Evolutionary conservation across 371 early-diverging fungal genomes (phyloP).

Genomic region (Actinomucor elegans): DNA sequence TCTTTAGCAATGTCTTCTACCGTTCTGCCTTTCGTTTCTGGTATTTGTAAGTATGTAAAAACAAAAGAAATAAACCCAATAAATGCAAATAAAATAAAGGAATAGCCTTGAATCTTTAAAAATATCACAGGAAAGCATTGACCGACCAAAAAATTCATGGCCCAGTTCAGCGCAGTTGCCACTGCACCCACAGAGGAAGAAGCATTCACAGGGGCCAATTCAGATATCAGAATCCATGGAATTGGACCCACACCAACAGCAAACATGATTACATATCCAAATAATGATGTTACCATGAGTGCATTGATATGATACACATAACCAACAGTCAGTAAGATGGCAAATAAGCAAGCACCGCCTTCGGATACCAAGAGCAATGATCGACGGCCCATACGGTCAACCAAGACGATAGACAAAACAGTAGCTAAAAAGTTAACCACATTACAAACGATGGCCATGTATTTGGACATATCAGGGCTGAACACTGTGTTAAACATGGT

Average conservation of each 20-base stretch:
- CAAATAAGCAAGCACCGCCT: constrained; percentile 53
- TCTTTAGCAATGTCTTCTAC: constrained; percentile 52
- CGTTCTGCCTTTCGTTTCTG: constrained; percentile 77
- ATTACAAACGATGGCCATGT: constrained; percentile 54
- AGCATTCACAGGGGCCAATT: constrained; percentile 64
- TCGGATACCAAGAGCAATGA: constrained; percentile 64
- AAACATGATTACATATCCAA: constrained; percentile 75
- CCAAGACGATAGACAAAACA: constrained; percentile 44
- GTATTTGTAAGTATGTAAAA: constrained; percentile 50
- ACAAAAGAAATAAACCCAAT: constrained; percentile 14
- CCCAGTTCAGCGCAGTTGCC: constrained; percentile 65
- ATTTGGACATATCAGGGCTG: constrained; percentile 45
- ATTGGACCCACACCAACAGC: constrained; percentile 82
- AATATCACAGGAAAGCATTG: constrained; percentile 61
- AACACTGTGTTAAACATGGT: constrained; percentile 51
- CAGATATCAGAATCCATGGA: constrained; percentile 74
- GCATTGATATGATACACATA: constrained; percentile 39
- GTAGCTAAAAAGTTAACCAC: constrained; percentile 63
- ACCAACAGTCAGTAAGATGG: constrained; percentile 56
- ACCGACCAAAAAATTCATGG: constrained; percentile 50
- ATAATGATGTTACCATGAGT: constrained; percentile 62
- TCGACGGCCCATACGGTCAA: constrained; percentile 28
- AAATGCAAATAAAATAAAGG: constrained; percentile 63
- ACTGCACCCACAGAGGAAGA: constrained; percentile 51
- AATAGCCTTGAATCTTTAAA: constrained; percentile 54